Base-by-base conservation (phyloP, 306 rosid genomes). In the Geum urbanum region DNA sequence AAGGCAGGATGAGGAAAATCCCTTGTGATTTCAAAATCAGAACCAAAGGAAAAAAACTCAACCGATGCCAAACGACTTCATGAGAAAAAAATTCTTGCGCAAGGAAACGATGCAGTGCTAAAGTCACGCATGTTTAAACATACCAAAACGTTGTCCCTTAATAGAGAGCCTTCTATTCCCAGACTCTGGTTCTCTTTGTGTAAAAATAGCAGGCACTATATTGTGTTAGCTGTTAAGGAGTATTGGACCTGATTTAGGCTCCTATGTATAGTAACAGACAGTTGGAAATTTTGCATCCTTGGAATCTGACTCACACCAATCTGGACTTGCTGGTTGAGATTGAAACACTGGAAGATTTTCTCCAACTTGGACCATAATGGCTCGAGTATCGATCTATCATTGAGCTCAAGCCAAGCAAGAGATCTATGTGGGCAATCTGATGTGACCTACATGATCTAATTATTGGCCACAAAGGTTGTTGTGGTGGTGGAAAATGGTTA, bases 1-100 rank as follows among this genome's bases (percentile, higher is more conserved):
- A 16, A 44, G 65, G 74, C 65, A 55, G 65, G 66, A 56, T 70
- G 74, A 70, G 74, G 63, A 59, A 69, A 70, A 24, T 56, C 74
- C 74, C 74, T 43, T 44, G 74, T 70, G 74, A 56, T 20, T 55
- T 24, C 53, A 44, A 24, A 55, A 37, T 18, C 32, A 54, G n/a
- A 18, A 57, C 52, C 1, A 27, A 5, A 44, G 65, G 74, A 55
- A 8, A 27, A 27, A 27, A 27, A 27, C 16, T 70, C 22, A 70
- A 56, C n/a, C 53, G 65, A 44, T 56, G 74, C 74, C 65, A 70
- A 43, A 56, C 13, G 65, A 64, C 54, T 43, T 49, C 41, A 54
- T 44, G 39, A 24, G 43, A n/a, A 14, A 19, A 24, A 13, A 44
- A 3, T 40, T 63, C 45, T 53, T 8, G 51, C 15, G 52, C 52